Percentiles rank a stretch among this genome's conserved stretches.
phyloP scores from a whole-genome alignment of 192 early-diverging fungal genomes.

The Funneliformis mosseae region DNA sequence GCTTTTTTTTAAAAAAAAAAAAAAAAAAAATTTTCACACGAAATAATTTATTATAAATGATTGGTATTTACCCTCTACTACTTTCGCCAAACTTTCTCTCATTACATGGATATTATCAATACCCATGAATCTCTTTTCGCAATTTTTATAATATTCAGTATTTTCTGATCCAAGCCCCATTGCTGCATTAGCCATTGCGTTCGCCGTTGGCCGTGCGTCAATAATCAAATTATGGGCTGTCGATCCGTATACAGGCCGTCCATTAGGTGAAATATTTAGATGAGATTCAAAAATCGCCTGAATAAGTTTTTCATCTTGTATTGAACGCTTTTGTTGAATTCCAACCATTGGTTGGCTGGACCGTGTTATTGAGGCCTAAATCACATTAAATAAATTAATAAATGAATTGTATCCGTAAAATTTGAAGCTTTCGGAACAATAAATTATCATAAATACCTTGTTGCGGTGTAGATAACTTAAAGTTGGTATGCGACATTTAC shows the following conservation, averaged over 20 bases:
- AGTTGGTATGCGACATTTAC: conserved; percentile 75
- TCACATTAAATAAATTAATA: neutral
- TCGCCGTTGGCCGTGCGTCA: conserved; percentile 93
- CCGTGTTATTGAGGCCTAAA: conserved; percentile 84
- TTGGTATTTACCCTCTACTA: conserved; percentile 72
- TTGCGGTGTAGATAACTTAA: conserved; percentile 89
- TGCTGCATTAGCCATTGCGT: conserved; percentile 90
- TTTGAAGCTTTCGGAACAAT: neutral
- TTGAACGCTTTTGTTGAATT: conserved; percentile 89
- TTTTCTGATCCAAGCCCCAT: conserved; percentile 95
- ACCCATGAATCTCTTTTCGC: conserved; percentile 83
- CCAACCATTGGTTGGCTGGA: conserved; percentile 96
- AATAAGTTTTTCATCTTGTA: conserved; percentile 97
- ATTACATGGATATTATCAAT: conserved; percentile 99
- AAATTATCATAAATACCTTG: conserved; percentile 44
- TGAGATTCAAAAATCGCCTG: conserved; percentile 85
- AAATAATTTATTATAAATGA: neutral
- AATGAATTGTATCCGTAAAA: conserved; percentile 7
- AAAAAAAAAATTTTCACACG: neutral
- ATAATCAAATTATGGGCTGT: conserved; percentile 80
- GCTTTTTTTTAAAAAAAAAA: neutral
- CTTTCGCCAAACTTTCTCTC: conserved; percentile 80
- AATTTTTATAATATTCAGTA: conserved; percentile 89
- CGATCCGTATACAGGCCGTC: conserved; percentile 53
- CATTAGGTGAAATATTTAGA: conserved; percentile 42